phyloP scores from a whole-genome alignment of 495 filamentous ascomycete genomes.

The Penicillium antarcticum region DNA sequence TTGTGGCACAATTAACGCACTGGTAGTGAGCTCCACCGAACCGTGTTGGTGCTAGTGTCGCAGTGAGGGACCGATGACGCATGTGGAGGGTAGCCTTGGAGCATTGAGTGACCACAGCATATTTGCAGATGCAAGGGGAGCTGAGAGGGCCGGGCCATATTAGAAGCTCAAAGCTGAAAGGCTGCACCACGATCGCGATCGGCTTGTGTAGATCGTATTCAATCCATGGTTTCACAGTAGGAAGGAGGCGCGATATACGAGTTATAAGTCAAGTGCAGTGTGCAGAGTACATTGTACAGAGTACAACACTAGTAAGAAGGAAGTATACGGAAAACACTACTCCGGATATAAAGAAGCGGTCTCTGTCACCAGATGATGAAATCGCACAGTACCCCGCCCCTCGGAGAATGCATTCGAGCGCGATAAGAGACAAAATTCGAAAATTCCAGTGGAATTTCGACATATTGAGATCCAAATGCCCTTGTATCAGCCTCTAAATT shows the following conservation, averaged over 20 bases:
- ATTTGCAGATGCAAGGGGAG: conserved; percentile 24
- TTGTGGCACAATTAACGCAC: conserved; percentile 7
- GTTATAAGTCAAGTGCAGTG: not conserved
- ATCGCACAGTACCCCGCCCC: not conserved
- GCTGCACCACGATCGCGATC: conserved; percentile 17
- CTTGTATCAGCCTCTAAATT: not conserved
- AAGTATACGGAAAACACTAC: not conserved
- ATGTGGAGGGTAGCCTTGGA: conserved; percentile 16
- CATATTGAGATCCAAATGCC: not conserved
- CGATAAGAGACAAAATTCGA: not conserved
- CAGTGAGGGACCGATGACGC: conserved; percentile 24
- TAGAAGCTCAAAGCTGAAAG: conserved; percentile 13
- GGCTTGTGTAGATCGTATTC: conserved; percentile 14
- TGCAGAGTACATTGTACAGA: not conserved
- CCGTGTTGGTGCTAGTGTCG: conserved; percentile 3
- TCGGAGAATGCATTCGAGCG: not conserved
- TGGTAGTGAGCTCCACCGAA: conserved; percentile 16
- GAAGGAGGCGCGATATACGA: no score
- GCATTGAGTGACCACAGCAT: conserved; percentile 8
- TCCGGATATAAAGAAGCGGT: not conserved
- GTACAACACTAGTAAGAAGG: no score
- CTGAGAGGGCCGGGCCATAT: conserved; percentile 10
- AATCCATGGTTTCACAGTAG: conserved; percentile 11
- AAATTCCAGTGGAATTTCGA: no score
- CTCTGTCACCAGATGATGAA: conserved; percentile 2